These are phyloP conservation scores for Phytophthora rubi DNA, from an alignment of 352 stramenopile species.

Conservation along the genomic window DNA sequence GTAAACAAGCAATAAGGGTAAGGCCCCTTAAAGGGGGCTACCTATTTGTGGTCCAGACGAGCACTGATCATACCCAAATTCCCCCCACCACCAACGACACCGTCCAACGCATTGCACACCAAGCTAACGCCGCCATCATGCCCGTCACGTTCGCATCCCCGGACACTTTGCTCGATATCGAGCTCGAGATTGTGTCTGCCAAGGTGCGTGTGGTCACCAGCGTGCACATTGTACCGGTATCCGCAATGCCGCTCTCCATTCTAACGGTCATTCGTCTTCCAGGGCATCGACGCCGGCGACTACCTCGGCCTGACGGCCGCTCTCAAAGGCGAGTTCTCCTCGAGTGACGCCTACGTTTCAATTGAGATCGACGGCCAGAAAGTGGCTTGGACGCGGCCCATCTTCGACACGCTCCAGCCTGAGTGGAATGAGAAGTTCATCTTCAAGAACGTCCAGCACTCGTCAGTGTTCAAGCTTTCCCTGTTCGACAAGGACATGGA, in stretches of 20 bases:
- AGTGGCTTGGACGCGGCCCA: conserved; percentile 38
- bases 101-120: background rate
- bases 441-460: conserved; percentile 38
- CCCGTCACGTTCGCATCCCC: conserved; percentile 10
- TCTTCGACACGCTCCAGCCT: conserved; percentile 40
- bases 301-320: conserved; percentile 29
- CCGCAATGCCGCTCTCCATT: background rate
- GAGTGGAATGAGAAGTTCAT: conserved; percentile 45
- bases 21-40: too few relatives aligned
- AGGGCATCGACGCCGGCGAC: conserved; percentile 36
- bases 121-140: background rate
- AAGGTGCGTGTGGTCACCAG: conserved; percentile 18
- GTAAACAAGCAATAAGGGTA: background rate
- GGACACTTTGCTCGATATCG: conserved; percentile 30
- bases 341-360: conserved; percentile 39
- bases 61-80: background rate
- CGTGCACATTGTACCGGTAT: too few relatives aligned
- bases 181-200: conserved; percentile 42
- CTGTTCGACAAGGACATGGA: conserved; percentile 42
- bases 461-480: conserved; percentile 32
- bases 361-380: conserved; percentile 36
- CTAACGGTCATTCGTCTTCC: background rate
- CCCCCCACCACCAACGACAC: background rate
- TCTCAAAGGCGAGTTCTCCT: conserved; percentile 28
- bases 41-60: background rate